Evolutionary conservation across 73 alveolate genomes (phyloP).

Genomic region (Breviolum minutum): DNA sequence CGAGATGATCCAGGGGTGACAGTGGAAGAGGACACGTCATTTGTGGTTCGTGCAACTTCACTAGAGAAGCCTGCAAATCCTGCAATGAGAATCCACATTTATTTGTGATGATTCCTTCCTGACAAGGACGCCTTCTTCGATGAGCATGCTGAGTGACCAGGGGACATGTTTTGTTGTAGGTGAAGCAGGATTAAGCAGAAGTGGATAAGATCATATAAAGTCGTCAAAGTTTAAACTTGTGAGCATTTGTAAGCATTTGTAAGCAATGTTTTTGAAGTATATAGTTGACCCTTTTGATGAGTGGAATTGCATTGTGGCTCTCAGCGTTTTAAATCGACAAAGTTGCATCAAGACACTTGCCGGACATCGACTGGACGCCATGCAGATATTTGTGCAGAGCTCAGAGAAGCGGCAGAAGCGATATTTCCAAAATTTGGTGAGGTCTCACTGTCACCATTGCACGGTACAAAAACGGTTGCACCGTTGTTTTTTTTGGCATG

Average conservation of each 20-base stretch:
- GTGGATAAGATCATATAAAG: neutral
- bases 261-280: neutral
- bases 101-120: too few relatives aligned
- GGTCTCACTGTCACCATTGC: too few relatives aligned
- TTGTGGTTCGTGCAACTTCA: neutral
- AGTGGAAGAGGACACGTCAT: neutral
- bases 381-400: slow-evolving; percentile 45
- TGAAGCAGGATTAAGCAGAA: neutral
- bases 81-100: neutral
- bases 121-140: slow-evolving; percentile 45
- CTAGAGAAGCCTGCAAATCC: neutral
- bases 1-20: slow-evolving; percentile 26
- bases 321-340: neutral
- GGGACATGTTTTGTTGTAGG: neutral
- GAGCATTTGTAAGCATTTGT: neutral
- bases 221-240: neutral
- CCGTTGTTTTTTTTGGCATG: too few relatives aligned
- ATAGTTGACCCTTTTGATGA: neutral
- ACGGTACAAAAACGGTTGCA: too few relatives aligned
- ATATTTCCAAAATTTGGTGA: neutral
- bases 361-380: slow-evolving; percentile 33
- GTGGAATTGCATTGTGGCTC: neutral
- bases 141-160: slow-evolving; percentile 78
- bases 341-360: slow-evolving; percentile 60
- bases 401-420: neutral